Conservation (phyloP, 1,284 basidiomycete species). For the Cryptococcus jaspeensis region DNA sequence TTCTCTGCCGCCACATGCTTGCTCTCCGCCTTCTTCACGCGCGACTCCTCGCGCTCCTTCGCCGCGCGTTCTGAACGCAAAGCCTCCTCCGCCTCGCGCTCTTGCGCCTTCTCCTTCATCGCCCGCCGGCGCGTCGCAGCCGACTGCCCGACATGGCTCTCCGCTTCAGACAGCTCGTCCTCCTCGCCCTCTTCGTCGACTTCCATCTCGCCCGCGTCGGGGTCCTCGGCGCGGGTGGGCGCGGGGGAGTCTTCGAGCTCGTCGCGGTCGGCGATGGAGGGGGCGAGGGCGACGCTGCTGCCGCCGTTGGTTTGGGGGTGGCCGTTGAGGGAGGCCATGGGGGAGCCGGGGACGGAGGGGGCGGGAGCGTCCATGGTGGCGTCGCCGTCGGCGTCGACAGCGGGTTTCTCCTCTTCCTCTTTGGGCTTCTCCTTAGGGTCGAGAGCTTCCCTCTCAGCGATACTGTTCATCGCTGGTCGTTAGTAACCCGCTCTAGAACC, state of each 20-base stretch:
- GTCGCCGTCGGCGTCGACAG: constrained; percentile 67
- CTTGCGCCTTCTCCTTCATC: constrained; percentile 46
- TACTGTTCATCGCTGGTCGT: too few relatives aligned
- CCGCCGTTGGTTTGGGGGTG: constrained; percentile 15
- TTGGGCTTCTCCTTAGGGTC: constrained; percentile 44
- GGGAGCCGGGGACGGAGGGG: constrained; percentile 11
- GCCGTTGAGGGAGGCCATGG: constrained; percentile 26
- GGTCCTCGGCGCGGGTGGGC: too few relatives aligned
- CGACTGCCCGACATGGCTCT: constrained; percentile 11
- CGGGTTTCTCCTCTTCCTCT: constrained; percentile 37
- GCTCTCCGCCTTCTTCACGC: constrained; percentile 35
- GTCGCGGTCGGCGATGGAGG: constrained; percentile 33
- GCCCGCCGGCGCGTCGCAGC: constrained; percentile 41
- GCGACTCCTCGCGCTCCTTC: constrained; percentile 35
- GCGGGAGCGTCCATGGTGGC: constrained; percentile 38
- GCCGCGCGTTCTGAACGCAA: constrained; percentile 62
- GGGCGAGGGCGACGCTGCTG: neutral
- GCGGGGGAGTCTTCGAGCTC: constrained; percentile 40
- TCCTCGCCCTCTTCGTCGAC: constrained; percentile 25
- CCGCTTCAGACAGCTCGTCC: constrained; percentile 11
- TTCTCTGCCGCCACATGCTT: constrained; percentile 57
- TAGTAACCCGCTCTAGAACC: too few relatives aligned
- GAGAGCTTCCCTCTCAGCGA: constrained; percentile 44
- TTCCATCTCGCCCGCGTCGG: constrained; percentile 1
- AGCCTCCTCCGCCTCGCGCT: constrained; percentile 57